Percentiles rank a stretch among this genome's conserved stretches.
phyloP scores from a whole-genome alignment of 176 grass and related monocot genomes.

The Cocos nucifera region DNA sequence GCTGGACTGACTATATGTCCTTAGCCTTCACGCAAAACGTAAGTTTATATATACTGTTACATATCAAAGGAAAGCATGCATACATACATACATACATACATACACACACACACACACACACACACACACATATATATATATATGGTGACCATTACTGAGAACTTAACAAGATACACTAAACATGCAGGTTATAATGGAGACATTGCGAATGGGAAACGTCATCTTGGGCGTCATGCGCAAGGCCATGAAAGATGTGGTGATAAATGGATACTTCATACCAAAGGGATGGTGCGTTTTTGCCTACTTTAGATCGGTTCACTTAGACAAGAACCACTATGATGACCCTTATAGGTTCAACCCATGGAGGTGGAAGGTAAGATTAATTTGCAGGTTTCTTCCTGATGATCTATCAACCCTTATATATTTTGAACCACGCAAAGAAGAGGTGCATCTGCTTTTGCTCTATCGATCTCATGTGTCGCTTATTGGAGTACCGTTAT shows the following conservation, averaged over 20 bases:
- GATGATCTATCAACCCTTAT: background rate
- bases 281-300: slow-evolving; percentile 89
- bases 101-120: too few species aligned
- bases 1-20: slow-evolving; percentile 90
- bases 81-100: too few species aligned
- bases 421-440: background rate
- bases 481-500: background rate
- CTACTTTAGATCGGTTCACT: slow-evolving; percentile 92
- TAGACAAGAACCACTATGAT: slow-evolving; percentile 46
- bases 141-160: too few species aligned
- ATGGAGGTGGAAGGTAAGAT: slow-evolving; percentile 98
- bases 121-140: too few species aligned
- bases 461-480: background rate
- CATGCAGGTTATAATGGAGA: slow-evolving; percentile 58
- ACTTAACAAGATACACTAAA: too few species aligned
- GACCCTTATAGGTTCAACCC: slow-evolving; percentile 84
- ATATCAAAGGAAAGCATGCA: too few species aligned
- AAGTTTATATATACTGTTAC: slow-evolving; percentile 1
- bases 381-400: too few species aligned
- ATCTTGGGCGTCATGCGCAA: slow-evolving; percentile 95
- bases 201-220: slow-evolving; percentile 73
- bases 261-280: slow-evolving; percentile 87
- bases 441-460: background rate
- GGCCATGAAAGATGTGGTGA: slow-evolving; percentile 61
- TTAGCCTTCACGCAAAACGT: slow-evolving; percentile 88